A percentile compares a stretch with the other conserved stretches of the same genome.
Conservation (phyloP, 768 basidiomycete genomes). For the Exidia glandulosa region DNA sequence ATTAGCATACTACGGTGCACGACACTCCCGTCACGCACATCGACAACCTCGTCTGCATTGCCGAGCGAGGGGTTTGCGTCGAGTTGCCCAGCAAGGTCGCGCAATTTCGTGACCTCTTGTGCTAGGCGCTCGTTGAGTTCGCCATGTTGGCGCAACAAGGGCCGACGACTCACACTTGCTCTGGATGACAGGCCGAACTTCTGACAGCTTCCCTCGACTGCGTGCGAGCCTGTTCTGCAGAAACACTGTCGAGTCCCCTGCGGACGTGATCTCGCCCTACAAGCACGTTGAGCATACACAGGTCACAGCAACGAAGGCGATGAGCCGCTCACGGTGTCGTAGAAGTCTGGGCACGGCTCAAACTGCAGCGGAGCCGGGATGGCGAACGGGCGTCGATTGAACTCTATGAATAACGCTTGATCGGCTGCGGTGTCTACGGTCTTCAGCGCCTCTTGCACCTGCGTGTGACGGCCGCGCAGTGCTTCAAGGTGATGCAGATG, state of each 20-base stretch:
- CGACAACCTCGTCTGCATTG: slow-evolving; percentile 44
- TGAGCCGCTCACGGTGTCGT: slow-evolving; percentile 51
- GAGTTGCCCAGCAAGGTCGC: slow-evolving; percentile 36
- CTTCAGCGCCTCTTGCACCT: slow-evolving; percentile 36
- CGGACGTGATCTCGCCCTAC: slow-evolving; percentile 52
- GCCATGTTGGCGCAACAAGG: not conserved
- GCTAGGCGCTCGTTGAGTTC: slow-evolving; percentile 29
- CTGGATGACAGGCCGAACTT: slow-evolving; percentile 45
- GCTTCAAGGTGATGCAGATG: slow-evolving; percentile 48
- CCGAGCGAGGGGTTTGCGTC: slow-evolving; percentile 39
- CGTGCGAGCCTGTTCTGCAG: slow-evolving; percentile 67
- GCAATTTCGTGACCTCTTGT: slow-evolving; percentile 42
- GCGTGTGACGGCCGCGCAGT: slow-evolving; percentile 39
- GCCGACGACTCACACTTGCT: slow-evolving; percentile 42
- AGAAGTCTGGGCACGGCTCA: slow-evolving; percentile 62
- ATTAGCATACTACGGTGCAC: not conserved
- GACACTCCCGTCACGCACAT: slow-evolving; percentile 29
- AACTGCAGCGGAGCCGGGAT: slow-evolving; percentile 60
- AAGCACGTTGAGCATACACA: not conserved
- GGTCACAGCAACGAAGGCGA: not conserved
- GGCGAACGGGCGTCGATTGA: slow-evolving; percentile 57
- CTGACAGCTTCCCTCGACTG: slow-evolving; percentile 49
- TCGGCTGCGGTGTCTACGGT: slow-evolving; percentile 49
- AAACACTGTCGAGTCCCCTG: slow-evolving; percentile 61
- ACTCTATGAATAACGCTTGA: slow-evolving; percentile 59